Conservation (phyloP, 2,329 filamentous ascomycete genomes). For the Didymella glomerata region DNA sequence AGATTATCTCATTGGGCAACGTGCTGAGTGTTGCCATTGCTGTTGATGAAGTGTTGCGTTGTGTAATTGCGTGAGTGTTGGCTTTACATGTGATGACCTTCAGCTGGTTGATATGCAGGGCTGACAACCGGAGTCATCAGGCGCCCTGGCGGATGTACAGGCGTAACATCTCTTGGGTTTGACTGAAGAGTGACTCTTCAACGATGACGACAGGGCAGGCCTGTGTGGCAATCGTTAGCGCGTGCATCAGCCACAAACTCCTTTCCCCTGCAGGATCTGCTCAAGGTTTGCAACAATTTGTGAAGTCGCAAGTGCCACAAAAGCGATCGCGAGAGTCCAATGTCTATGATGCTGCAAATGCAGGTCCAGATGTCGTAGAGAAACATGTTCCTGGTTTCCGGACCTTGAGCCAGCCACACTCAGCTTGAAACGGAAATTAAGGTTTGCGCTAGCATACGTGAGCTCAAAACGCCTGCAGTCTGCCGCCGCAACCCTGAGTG, state of each 20-base stretch:
- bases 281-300: conserved; percentile 8
- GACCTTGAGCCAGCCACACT: neutral
- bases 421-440: conserved; percentile 13
- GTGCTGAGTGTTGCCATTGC: conserved; percentile 36
- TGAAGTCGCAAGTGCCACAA: neutral
- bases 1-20: conserved; percentile 48
- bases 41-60: neutral
- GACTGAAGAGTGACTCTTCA: conserved; percentile 24
- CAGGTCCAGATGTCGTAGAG: neutral
- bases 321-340: neutral
- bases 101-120: neutral
- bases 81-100: neutral
- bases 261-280: conserved; percentile 10
- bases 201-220: conserved; percentile 33
- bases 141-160: conserved; percentile 2
- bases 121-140: conserved; percentile 16
- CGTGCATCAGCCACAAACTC: conserved; percentile 22
- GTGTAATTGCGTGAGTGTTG: neutral
- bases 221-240: conserved; percentile 19
- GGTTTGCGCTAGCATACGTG: conserved; percentile 17
- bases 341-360: neutral
- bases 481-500: conserved; percentile 3
- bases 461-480: conserved; percentile 6
- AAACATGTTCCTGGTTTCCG: neutral
- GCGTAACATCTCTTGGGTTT: conserved; percentile 2